phyloP scores from a whole-genome alignment of 148 eudicot genomes.

The Chenopodium berlandieri region DNA sequence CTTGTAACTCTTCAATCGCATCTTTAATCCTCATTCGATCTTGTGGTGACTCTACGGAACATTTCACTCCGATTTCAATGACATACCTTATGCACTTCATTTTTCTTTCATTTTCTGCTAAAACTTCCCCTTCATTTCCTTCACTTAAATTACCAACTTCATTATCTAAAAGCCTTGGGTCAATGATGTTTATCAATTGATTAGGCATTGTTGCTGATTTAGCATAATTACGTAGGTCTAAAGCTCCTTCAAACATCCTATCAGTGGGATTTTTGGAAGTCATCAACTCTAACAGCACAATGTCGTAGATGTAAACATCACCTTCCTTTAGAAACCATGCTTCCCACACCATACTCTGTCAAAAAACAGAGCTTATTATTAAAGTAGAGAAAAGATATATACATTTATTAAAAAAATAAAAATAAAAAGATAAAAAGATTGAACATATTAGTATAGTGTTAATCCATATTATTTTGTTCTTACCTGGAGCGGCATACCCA shows the following conservation, averaged over 20 bases:
- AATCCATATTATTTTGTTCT: too few relatives aligned
- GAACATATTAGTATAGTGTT: too few relatives aligned
- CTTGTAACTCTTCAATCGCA: slow-evolving; percentile 9
- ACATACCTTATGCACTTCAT: slow-evolving; percentile 11
- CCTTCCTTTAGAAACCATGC: slow-evolving; percentile 18
- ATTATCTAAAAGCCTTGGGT: slow-evolving; percentile 10
- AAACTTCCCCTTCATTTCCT: neutral
- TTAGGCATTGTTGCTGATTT: slow-evolving; percentile 5
- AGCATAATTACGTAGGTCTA: slow-evolving; percentile 3
- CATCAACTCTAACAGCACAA: slow-evolving; percentile 8
- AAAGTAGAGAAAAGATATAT: neutral
- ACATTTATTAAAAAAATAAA: neutral
- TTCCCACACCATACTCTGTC: slow-evolving; percentile 7
- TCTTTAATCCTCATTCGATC: slow-evolving; percentile 22
- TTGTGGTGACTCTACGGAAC: slow-evolving; percentile 15
- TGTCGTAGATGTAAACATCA: neutral
- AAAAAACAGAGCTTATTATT: neutral
- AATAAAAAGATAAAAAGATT: too few relatives aligned
- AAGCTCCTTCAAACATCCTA: too few relatives aligned
- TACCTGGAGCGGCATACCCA: slow-evolving; percentile 34
- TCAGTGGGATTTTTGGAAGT: slow-evolving; percentile 3
- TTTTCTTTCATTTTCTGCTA: neutral
- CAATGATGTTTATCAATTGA: neutral
- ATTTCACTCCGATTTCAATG: slow-evolving; percentile 16
- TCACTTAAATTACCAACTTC: neutral